Percentiles rank a stretch among this genome's conserved stretches.
These are phyloP conservation scores for Mucor saturninus DNA, from an alignment of 371 early-diverging fungal genomes.

Conservation along the genomic window DNA sequence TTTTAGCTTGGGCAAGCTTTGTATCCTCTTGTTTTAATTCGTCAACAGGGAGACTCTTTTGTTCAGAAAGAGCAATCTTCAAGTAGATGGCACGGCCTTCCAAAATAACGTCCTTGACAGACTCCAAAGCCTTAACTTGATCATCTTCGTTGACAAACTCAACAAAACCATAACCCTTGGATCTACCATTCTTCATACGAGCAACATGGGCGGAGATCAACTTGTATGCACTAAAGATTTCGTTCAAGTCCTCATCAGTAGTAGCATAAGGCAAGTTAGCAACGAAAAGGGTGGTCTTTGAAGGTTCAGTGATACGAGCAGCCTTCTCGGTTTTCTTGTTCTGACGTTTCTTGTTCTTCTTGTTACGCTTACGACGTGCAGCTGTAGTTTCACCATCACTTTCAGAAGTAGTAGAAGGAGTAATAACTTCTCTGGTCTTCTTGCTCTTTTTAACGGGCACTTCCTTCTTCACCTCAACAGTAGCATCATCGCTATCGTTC, in stretches of 20 bases:
- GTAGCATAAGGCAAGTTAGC: conserved; percentile 92
- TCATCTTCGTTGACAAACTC: conserved; percentile 79
- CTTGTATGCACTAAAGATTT: conserved; percentile 75
- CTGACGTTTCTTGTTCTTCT: conserved; percentile 15
- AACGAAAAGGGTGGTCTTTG: conserved; percentile 87
- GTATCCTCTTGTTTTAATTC: conserved; percentile 7
- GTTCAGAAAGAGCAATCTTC: conserved; percentile 73
- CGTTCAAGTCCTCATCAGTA: conserved; percentile 73
- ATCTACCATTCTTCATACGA: conserved; percentile 62
- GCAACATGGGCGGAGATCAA: conserved; percentile 80
- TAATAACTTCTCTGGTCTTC: not conserved
- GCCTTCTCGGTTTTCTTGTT: conserved; percentile 14
- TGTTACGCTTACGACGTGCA: conserved; percentile 12
- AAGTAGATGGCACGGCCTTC: conserved; percentile 76
- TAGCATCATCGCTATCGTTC: not conserved
- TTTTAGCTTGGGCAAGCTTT: not conserved
- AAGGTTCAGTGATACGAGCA: conserved; percentile 60
- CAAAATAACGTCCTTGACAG: conserved; percentile 60
- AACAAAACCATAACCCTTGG: conserved; percentile 94
- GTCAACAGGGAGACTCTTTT: not conserved
- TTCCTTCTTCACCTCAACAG: not conserved
- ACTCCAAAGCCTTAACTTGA: conserved; percentile 76
- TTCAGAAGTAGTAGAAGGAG: conserved; percentile 1
- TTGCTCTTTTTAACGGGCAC: conserved; percentile 4
- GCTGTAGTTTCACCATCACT: conserved; percentile 5